phyloP scores from a whole-genome alignment of 2,329 filamentous ascomycete species.

The Trichoderma simmonsii region DNA sequence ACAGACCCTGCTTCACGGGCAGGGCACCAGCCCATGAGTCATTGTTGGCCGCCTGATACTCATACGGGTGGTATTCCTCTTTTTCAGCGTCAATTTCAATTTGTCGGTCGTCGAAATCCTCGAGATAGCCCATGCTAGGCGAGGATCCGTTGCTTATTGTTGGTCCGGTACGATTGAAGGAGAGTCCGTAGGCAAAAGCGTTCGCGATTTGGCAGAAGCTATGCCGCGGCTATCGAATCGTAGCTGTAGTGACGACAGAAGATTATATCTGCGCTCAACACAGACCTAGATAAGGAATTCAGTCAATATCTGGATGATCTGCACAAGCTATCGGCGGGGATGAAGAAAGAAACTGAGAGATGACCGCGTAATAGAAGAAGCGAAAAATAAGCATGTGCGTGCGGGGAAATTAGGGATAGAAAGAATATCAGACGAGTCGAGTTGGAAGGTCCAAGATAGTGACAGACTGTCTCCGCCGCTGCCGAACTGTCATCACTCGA shows the following conservation, averaged over 20 bases:
- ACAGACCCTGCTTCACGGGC: slow-evolving; percentile 97
- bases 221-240: neutral
- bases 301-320: neutral
- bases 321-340: neutral
- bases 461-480: neutral
- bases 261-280: slow-evolving; percentile 12
- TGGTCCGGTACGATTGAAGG: slow-evolving; percentile 8
- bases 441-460: neutral
- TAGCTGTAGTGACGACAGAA: neutral
- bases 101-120: slow-evolving; percentile 68
- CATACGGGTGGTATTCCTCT: slow-evolving; percentile 66
- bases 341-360: neutral
- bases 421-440: neutral
- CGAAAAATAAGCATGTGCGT: neutral
- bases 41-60: slow-evolving; percentile 85
- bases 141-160: slow-evolving; percentile 35
- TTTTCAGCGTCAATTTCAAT: slow-evolving; percentile 58
- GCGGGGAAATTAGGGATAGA: neutral
- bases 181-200: slow-evolving; percentile 5
- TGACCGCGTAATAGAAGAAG: neutral
- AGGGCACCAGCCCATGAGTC: slow-evolving; percentile 88
- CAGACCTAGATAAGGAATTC: neutral
- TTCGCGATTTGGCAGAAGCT: slow-evolving; percentile 1
- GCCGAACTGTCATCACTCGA: slow-evolving; percentile 10
- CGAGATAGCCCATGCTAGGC: slow-evolving; percentile 67